Percentiles rank a stretch among this genome's conserved stretches.
phyloP scores from a whole-genome alignment of 1,284 basidiomycete genomes.

The Ceratobasidium sp. region DNA sequence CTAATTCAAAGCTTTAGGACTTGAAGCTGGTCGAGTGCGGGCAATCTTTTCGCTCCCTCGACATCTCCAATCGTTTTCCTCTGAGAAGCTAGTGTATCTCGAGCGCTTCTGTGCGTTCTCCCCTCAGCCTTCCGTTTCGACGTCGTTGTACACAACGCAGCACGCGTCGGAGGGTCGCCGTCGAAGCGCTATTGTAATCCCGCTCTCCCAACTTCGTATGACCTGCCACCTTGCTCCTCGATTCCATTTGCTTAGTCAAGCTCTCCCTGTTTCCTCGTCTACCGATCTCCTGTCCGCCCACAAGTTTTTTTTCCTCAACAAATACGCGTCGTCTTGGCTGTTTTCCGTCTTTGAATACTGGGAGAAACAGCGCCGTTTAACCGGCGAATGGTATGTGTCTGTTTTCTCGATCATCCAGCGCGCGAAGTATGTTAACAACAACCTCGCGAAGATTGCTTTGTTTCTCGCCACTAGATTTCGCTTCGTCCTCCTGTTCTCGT shows the following conservation, averaged over 20 bases:
- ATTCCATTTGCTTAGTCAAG: background rate
- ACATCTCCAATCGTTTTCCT: background rate
- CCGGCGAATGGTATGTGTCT: background rate
- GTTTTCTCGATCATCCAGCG: too few relatives aligned
- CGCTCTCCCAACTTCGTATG: background rate
- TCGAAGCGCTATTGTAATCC: background rate
- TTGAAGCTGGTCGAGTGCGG: background rate
- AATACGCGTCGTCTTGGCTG: background rate
- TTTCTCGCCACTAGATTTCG: too few relatives aligned
- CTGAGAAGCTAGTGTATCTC: background rate
- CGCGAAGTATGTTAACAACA: too few relatives aligned
- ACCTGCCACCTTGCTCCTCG: background rate
- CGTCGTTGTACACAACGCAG: background rate
- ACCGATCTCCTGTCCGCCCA: background rate
- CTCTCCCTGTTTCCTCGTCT: background rate
- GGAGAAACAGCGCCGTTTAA: background rate
- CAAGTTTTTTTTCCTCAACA: background rate
- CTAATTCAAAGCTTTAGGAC: background rate
- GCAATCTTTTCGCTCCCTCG: background rate
- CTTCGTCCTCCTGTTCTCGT: too few relatives aligned
- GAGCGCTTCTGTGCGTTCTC: background rate
- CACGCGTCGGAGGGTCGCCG: background rate
- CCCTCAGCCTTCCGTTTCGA: too few relatives aligned
- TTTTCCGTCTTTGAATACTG: slow-evolving; percentile 12
- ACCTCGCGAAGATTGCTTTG: too few relatives aligned